These are phyloP conservation scores for Neofusicoccum laricinum DNA, from an alignment of 2,329 filamentous ascomycete species.

Conservation along the genomic window DNA sequence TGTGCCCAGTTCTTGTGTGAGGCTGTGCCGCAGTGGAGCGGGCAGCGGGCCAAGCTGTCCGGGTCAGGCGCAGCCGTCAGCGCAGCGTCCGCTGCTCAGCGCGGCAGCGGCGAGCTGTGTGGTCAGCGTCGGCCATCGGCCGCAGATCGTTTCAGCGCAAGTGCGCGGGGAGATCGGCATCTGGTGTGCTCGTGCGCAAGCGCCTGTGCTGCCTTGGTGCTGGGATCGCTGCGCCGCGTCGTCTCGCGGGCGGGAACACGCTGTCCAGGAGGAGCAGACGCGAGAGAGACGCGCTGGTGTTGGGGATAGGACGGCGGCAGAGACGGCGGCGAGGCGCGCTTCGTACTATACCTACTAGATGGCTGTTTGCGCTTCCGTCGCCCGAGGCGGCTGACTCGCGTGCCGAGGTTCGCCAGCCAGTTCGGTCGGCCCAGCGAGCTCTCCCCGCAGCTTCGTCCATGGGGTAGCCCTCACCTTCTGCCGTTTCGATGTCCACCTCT, in stretches of 20 bases:
- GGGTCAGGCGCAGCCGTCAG: neutral
- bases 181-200: neutral
- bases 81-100: neutral
- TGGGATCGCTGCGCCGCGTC: neutral
- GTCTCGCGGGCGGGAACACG: neutral
- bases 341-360: neutral
- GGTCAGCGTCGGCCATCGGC: neutral
- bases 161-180: neutral
- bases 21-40: conserved; percentile 1
- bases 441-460: neutral
- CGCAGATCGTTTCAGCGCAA: neutral
- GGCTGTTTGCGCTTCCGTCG: neutral
- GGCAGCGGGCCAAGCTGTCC: too few species aligned
- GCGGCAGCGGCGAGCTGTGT: neutral
- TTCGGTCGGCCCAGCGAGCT: neutral
- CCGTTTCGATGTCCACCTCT: neutral
- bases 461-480: neutral
- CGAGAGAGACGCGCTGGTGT: neutral
- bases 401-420: neutral
- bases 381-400: conserved; percentile 4
- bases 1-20: neutral
- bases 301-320: neutral
- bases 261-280: neutral
- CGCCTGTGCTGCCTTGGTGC: neutral
- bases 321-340: neutral